phyloP scores from a whole-genome alignment of 2,329 filamentous ascomycete species.

The Exophiala aquamarina region DNA sequence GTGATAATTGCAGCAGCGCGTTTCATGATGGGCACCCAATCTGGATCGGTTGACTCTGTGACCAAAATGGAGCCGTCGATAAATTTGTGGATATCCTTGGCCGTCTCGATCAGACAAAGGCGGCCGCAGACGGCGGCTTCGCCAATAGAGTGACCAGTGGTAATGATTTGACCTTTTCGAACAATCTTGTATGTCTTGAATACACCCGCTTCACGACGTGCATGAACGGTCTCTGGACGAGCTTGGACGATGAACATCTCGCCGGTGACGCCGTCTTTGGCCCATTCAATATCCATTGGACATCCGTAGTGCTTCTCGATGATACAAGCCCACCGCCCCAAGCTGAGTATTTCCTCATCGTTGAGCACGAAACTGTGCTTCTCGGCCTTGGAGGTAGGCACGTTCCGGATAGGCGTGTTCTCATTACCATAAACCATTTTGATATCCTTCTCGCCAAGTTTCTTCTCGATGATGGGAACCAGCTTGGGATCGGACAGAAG shows the following conservation, averaged over 20 bases:
- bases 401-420: slow-evolving; percentile 34
- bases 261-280: slow-evolving; percentile 32
- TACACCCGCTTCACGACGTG: slow-evolving; percentile 31
- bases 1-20: slow-evolving; percentile 38
- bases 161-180: slow-evolving; percentile 31
- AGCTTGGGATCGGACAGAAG: slow-evolving; percentile 30
- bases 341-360: slow-evolving; percentile 37
- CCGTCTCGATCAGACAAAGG: slow-evolving; percentile 35
- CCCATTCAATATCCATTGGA: slow-evolving; percentile 44
- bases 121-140: slow-evolving; percentile 36
- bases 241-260: slow-evolving; percentile 40
- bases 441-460: slow-evolving; percentile 35
- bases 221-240: slow-evolving; percentile 40
- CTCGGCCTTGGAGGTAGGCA: slow-evolving; percentile 40
- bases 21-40: slow-evolving; percentile 43
- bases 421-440: slow-evolving; percentile 39
- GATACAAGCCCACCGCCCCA: slow-evolving; percentile 37
- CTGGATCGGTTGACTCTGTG: slow-evolving; percentile 38
- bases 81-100: slow-evolving; percentile 35
- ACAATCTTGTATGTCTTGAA: slow-evolving; percentile 37
- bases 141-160: slow-evolving; percentile 35
- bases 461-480: slow-evolving; percentile 37
- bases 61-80: slow-evolving; percentile 37
- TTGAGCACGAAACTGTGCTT: slow-evolving; percentile 34
- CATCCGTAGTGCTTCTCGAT: slow-evolving; percentile 39